phyloP scores from a whole-genome alignment of 768 basidiomycete species.

The Mrakia blollopis region DNA sequence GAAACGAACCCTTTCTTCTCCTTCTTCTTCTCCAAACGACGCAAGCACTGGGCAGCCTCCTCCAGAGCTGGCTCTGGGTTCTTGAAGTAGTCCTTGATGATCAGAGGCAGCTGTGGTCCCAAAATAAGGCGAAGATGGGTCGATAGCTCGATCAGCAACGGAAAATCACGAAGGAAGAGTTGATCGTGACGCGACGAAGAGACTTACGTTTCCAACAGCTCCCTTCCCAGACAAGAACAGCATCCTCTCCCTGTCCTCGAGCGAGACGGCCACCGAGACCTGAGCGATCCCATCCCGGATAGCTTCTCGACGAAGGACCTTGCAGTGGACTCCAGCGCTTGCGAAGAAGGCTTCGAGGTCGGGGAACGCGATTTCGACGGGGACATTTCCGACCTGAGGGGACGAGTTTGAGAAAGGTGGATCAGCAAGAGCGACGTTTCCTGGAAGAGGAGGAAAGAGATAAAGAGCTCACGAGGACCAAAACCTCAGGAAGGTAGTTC shows the following conservation, averaged over 20 bases:
- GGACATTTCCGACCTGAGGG: not conserved
- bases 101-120: not conserved
- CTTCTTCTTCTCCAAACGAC: not conserved
- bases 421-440: not conserved
- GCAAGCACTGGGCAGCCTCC: not conserved
- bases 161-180: too few species aligned
- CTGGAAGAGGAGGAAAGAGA: not conserved
- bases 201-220: conserved; percentile 2
- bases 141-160: not conserved
- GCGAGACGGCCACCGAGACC: not conserved
- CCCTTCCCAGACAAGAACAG: not conserved
- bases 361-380: not conserved
- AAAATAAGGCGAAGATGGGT: too few species aligned
- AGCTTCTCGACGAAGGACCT: not conserved
- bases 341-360: conserved; percentile 8
- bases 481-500: not conserved
- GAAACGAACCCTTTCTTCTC: not conserved
- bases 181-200: not conserved
- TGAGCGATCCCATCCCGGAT: conserved; percentile 1
- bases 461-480: not conserved
- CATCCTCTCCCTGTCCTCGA: not conserved
- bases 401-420: not conserved
- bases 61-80: not conserved
- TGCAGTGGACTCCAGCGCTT: not conserved
- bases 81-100: not conserved